Conservation (phyloP, 768 basidiomycete species). For the Punctularia strigosozonata region DNA sequence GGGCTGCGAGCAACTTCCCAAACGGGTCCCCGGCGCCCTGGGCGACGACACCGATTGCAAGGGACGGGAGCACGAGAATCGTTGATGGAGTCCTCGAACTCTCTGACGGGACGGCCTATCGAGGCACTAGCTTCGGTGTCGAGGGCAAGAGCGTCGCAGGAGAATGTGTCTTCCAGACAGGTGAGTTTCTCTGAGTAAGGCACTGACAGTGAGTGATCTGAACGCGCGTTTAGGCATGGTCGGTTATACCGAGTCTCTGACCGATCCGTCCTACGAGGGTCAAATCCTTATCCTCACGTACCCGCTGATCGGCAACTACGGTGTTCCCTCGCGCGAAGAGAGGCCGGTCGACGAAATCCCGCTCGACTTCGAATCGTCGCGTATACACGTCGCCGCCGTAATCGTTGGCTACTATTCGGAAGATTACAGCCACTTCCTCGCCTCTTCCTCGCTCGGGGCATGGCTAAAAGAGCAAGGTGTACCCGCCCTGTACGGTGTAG, state of each 20-base stretch:
- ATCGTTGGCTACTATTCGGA: constrained; percentile 91
- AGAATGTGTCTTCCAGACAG: constrained; percentile 99
- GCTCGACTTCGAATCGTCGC: constrained; percentile 82
- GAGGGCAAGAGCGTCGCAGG: constrained; percentile 85
- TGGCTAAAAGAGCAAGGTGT: constrained; percentile 95
- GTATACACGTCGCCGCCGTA: constrained; percentile 87
- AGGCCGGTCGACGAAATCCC: constrained; percentile 41
- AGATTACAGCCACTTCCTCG: constrained; percentile 91
- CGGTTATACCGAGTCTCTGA: constrained; percentile 95
- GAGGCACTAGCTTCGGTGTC: constrained; percentile 91
- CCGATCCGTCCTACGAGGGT: constrained; percentile 96
- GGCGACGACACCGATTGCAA: background rate
- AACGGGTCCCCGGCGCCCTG: constrained; percentile 2
- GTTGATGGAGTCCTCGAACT: constrained; percentile 77
- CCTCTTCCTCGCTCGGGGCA: constrained; percentile 70
- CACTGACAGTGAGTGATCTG: background rate
- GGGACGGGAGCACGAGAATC: constrained; percentile 2
- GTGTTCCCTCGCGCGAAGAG: constrained; percentile 68
- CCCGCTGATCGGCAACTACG: constrained; percentile 95
- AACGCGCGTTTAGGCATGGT: constrained; percentile 99
- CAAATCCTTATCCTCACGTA: constrained; percentile 97
- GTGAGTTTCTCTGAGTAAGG: constrained; percentile 31
- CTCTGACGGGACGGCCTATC: constrained; percentile 76
- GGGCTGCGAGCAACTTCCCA: background rate
- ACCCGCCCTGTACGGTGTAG: constrained; percentile 91